Base-by-base conservation (phyloP, 768 basidiomycete genomes). In the Pleurotus tuber-regium region DNA sequence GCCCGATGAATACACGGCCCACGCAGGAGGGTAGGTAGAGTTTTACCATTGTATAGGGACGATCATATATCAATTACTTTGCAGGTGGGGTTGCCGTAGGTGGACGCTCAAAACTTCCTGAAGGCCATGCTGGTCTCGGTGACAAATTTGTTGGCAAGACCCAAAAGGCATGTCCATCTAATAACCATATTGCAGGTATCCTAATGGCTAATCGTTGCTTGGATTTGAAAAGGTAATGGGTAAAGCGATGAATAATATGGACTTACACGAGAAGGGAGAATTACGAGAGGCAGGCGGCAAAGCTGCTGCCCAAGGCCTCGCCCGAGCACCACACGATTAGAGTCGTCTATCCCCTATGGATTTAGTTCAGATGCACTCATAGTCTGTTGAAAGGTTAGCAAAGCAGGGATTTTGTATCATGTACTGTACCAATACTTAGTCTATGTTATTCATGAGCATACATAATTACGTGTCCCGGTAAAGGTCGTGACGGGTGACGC, bases 131-230 rank as follows among this genome's bases (percentile, higher is more conserved):
- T 24, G 70, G 58, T 23, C 16, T 77, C 0, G 63, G 70, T 6
- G 83, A 86, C 65, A 84, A 79, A 63, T 52, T 83, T 18, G 56
- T 82, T 29, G 83, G 83, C 2, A 84, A 84, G 68, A 70, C 76
- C 0, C 71, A 84, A 58, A 75, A 84, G 73, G 83, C 80, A 11
- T 1, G 60, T 52, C 8, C 3, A 12, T 12, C 28, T 48, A 4
- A 10, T 9, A 4, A 1, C 0, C 23, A 4, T 5, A 9, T 14
- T 29, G 11, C 3, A 2, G 16, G 6, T 21, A 5, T 38, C 16
- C 35, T 3, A 26, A 1, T 0, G 16, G n/a, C n/a, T n/a, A n/a
- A n/a, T n/a, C n/a, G n/a, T n/a, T n/a, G n/a, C n/a, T n/a, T n/a
- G n/a, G n/a, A n/a, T 28, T 43, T 42, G 46, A 51, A 21, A 40